A percentile compares a stretch with the other conserved stretches of the same genome.
Evolutionary conservation across 805 yeast genomes (phyloP).

Genomic region (Kluyveromyces aestuarii): DNA sequence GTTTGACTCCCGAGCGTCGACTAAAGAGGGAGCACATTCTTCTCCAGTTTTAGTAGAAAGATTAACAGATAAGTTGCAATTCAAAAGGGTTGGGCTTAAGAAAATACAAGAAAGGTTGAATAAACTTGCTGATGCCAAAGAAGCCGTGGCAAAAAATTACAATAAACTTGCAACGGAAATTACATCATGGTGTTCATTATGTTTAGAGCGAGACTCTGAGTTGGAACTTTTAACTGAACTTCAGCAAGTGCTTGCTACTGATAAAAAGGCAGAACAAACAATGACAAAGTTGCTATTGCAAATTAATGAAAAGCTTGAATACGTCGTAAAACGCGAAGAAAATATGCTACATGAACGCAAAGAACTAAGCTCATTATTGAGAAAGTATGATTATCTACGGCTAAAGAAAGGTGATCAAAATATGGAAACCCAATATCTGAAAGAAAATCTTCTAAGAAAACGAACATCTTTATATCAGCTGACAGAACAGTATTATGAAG

Average conservation of each 20-base stretch:
- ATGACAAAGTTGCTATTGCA: conserved; percentile 11
- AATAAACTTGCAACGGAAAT: conserved; percentile 15
- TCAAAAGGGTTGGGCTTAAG: conserved; percentile 1
- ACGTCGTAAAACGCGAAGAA: conserved; percentile 18
- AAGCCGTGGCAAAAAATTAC: conserved; percentile 11
- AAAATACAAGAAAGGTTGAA: conserved; percentile 11
- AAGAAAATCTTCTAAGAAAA: conserved; percentile 14
- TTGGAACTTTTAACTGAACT: conserved; percentile 14
- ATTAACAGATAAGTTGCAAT: neutral
- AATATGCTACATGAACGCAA: conserved; percentile 16
- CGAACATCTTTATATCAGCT: conserved; percentile 12
- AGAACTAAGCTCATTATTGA: conserved; percentile 11
- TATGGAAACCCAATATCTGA: conserved; percentile 17
- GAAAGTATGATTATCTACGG: conserved; percentile 12
- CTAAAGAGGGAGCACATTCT: conserved; percentile 2
- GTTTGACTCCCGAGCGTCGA: conserved; percentile 2
- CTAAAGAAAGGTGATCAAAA: conserved; percentile 16
- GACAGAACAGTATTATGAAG: conserved; percentile 16
- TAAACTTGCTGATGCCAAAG: conserved; percentile 12
- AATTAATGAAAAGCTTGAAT: conserved; percentile 15
- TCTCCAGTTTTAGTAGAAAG: conserved; percentile 3
- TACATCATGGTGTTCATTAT: conserved; percentile 13
- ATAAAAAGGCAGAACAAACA: conserved; percentile 15
- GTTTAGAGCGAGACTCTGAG: conserved; percentile 7
- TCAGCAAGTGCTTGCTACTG: conserved; percentile 16